Evolutionary conservation across 768 basidiomycete genomes (phyloP), one percentile per base, ranked within the genome.

Genomic region (Boletus sp.): DNA sequence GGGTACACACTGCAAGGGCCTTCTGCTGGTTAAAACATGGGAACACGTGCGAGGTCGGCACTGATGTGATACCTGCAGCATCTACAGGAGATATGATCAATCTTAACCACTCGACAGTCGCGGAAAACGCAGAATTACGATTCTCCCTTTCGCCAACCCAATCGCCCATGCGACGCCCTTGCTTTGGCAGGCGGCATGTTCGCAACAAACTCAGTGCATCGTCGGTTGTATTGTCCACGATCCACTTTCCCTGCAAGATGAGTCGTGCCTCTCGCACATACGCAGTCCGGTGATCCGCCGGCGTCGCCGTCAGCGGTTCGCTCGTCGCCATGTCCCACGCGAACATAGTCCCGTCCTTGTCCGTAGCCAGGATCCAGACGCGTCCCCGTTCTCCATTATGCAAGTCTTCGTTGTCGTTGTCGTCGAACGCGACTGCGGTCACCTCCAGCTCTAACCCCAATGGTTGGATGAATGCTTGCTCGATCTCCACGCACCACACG

Each of bases 121-220:
- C 51, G 68, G 70, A 58, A 71, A 71, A 2, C 42, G 58, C 50
- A 71, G 0, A 24, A 71, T 61, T 17, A 71, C 61, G 15, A 71
- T 60, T 17, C 69, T 59, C 52, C 70, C 70, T 11, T 68, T 71
- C 14, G 63, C 69, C 44, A 71, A 47, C 18, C 70, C 70, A 32
- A 71, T 63, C 40, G 58, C n/a, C 59, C 60, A 7, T 54, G 41
- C 10, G 69, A 71, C 20, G 65, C 61, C 40, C 63, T 54, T 24
- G 56, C 64, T 14, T 36, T 71, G 30, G 65, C 56, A 0, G 63
- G 67, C 18, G 70, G 64, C 70, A 71, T 71, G 14, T 71, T 71
- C 1, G 70, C 52, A 71, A 50, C 44, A 69, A 40, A 35, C 60
- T 51, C 57, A 71, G 4, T 29, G 24, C 46, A 0, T 53, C 56